Percentiles rank a stretch among this genome's conserved stretches.
These are phyloP conservation scores for Coniella vitis DNA, from an alignment of 2,329 filamentous ascomycete genomes.

Conservation along the genomic window DNA sequence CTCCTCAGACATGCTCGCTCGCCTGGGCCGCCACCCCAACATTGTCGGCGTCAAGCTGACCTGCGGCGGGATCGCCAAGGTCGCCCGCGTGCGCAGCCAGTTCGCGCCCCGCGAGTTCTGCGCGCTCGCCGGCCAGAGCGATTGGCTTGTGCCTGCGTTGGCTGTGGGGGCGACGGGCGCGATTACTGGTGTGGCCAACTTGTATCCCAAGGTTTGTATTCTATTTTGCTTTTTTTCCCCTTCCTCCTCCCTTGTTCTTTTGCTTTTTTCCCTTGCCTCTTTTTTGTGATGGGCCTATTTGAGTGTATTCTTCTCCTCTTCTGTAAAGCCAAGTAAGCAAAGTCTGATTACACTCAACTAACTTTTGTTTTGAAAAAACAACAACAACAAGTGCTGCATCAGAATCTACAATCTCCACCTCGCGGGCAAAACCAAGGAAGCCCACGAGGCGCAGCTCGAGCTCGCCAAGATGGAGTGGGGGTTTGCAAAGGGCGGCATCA, in stretches of 20 bases:
- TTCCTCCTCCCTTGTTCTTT: not conserved
- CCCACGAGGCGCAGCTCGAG: constrained; percentile 41
- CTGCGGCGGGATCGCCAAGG: constrained; percentile 64
- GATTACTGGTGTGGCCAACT: constrained; percentile 54
- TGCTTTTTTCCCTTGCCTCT: too few relatives aligned
- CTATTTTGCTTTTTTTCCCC: not conserved
- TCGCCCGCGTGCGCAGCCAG: constrained; percentile 46
- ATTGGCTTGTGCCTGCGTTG: constrained; percentile 58
- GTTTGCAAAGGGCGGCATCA: constrained; percentile 52
- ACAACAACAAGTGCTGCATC: too few relatives aligned
- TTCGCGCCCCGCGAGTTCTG: constrained; percentile 51
- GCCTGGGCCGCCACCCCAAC: constrained; percentile 51
- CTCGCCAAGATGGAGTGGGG: constrained; percentile 48
- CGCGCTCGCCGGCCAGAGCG: constrained; percentile 62
- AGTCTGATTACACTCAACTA: too few relatives aligned
- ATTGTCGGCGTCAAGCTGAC: constrained; percentile 67
- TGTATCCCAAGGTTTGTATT: constrained; percentile 39
- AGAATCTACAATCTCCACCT: constrained; percentile 41
- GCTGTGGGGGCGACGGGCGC: constrained; percentile 49
- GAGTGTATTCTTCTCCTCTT: too few relatives aligned
- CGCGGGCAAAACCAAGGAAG: constrained; percentile 39
- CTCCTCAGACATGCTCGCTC: constrained; percentile 56
- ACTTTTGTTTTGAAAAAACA: too few relatives aligned
- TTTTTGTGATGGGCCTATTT: too few relatives aligned
- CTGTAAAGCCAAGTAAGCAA: too few relatives aligned